Evolutionary conservation across 208 protist genomes (phyloP), one percentile per base, ranked within the genome.

Genomic region (Acanthamoeba triangularis): DNA sequence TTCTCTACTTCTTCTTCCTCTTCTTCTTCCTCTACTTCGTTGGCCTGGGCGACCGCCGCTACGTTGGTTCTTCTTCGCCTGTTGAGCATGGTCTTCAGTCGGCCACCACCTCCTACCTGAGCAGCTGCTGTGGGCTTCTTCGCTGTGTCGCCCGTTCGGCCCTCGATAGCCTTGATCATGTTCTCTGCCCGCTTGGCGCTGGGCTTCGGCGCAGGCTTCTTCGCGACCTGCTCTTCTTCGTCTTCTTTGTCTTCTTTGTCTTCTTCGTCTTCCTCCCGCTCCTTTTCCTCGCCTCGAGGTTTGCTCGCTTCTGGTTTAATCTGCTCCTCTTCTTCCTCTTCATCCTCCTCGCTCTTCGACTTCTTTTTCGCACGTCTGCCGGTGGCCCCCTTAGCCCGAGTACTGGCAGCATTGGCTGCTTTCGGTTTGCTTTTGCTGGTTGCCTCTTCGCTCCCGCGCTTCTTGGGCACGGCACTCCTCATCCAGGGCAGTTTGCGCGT

Each of bases 401-500:
- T 28, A 0, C 8, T 72, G 8, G 63, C n/a, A 25, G 63, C n/a
- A 5, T 41, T 41, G 1, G 63, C 10, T 30, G 63, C 63, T 20
- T 72, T 72, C 0, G 63, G 4, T n/a, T n/a, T 72, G 63, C 63
- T 30, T n/a, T n/a, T 72, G 63, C 63, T 35, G 13, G 63, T 16
- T 3, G n/a, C 63, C 63, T 72, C 63, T 37, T 72, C 63, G n/a
- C n/a, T n/a, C n/a, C n/a, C n/a, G 63, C 63, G 63, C 63, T 72
- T 72, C 63, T 72, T 72, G 30, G 63, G 30, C 0, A 72, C n/a
- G 3, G 63, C 63, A 35, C 63, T 72, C 63, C 33, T 72, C 63
- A 72, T 72, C 63, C 63, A 72, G 5, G 63, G 63, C 63, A 72
- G 63, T 28, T 72, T 72, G 63, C 63, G 63, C 63, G n/a, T 35